Conservation (phyloP, 2,329 filamentous ascomycete species). For the Trichophyton simii region DNA sequence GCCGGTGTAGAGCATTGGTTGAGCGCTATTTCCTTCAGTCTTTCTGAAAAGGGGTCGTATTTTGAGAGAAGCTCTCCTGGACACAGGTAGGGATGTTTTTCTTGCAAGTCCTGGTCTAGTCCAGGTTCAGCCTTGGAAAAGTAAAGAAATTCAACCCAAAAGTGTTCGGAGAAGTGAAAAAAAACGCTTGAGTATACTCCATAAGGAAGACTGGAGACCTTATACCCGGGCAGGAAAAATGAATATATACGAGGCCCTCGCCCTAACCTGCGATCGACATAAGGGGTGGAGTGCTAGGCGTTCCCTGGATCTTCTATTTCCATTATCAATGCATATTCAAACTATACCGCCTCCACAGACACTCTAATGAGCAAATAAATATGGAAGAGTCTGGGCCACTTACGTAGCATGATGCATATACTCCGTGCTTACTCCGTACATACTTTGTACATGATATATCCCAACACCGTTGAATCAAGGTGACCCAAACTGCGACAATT, state of each 20-base stretch:
- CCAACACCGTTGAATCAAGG: background rate
- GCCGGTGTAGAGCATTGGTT: background rate
- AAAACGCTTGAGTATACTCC: background rate
- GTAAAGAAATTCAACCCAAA: background rate
- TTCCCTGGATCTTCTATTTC: background rate
- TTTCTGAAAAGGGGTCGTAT: background rate
- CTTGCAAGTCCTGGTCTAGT: background rate
- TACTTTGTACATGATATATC: background rate
- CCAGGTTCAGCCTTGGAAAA: constrained; percentile 1
- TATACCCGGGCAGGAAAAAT: background rate
- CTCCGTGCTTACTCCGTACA: too few species aligned
- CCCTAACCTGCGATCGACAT: background rate
- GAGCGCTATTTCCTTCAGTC: background rate
- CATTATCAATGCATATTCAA: background rate
- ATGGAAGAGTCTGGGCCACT: background rate
- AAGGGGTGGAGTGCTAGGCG: constrained; percentile 1
- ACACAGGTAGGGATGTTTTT: background rate
- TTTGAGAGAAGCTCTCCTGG: background rate
- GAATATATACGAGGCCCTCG: background rate
- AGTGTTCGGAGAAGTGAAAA: background rate
- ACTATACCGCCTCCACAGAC: constrained; percentile 2
- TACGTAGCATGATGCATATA: background rate
- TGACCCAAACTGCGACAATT: background rate
- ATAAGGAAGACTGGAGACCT: background rate
- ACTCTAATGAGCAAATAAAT: background rate